These are phyloP conservation scores for Mycena sp. DNA, from an alignment of 1,284 basidiomycete species.

Conservation along the genomic window DNA sequence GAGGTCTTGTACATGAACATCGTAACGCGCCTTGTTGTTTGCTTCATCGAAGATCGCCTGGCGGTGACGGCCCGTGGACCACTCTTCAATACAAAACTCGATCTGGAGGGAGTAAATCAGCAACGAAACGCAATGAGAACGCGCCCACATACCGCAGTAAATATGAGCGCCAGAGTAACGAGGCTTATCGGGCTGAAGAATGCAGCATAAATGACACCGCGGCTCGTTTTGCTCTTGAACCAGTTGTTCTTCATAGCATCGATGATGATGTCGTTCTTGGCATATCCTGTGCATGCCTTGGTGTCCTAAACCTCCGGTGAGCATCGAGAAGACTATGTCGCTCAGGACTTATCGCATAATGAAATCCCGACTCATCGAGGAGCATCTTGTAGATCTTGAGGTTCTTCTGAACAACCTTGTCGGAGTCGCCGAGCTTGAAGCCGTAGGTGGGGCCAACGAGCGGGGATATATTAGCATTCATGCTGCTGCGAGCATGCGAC, in stretches of 20 bases:
- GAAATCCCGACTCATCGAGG: too few relatives aligned
- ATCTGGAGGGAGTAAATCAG: conserved; percentile 15
- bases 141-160: conserved; percentile 29
- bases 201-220: conserved; percentile 25
- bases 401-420: too few relatives aligned
- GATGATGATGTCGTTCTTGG: neutral
- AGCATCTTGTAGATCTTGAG: too few relatives aligned
- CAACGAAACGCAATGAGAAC: neutral
- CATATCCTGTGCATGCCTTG: too few relatives aligned
- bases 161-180: conserved; percentile 28
- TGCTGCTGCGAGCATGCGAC: too few relatives aligned
- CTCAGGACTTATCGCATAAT: too few relatives aligned
- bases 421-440: too few relatives aligned
- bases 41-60: conserved; percentile 27
- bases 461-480: too few relatives aligned
- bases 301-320: too few relatives aligned
- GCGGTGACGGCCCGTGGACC: conserved; percentile 22
- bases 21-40: conserved; percentile 9
- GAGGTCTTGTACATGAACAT: conserved; percentile 23
- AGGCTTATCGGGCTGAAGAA: conserved; percentile 32
- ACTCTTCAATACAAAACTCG: too few relatives aligned
- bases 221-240: conserved; percentile 1
- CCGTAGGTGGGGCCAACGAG: too few relatives aligned
- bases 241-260: neutral
- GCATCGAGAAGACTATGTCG: too few relatives aligned